Conservation (phyloP, 2,329 filamentous ascomycete species). For the Colletotrichum tofieldiae region DNA sequence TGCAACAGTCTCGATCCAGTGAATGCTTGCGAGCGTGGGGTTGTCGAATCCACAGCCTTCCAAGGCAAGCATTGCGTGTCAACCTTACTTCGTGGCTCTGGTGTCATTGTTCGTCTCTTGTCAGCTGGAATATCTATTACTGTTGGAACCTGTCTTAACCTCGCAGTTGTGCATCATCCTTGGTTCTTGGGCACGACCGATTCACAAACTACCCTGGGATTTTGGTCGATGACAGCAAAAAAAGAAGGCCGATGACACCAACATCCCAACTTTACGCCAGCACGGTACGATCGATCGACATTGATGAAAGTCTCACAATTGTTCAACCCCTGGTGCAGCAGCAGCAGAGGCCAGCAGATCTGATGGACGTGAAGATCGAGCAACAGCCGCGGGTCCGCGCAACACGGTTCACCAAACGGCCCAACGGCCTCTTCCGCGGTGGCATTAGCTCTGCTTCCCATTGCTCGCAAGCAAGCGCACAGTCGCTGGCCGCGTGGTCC, state of each 20-base stretch:
- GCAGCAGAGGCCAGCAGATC: slow-evolving; percentile 17
- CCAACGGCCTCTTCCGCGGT: slow-evolving; percentile 23
- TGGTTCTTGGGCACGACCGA: not conserved
- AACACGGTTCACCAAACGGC: not conserved
- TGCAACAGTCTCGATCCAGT: slow-evolving; percentile 12
- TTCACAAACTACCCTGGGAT: not conserved
- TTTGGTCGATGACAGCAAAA: not conserved
- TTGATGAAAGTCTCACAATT: not conserved
- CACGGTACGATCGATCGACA: not conserved
- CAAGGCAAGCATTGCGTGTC: slow-evolving; percentile 4
- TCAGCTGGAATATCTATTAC: not conserved
- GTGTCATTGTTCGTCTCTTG: not conserved
- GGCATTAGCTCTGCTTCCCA: slow-evolving; percentile 5
- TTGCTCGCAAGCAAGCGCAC: slow-evolving; percentile 17
- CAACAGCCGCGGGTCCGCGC: slow-evolving; percentile 3
- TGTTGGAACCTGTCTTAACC: not conserved
- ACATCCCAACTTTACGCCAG: not conserved
- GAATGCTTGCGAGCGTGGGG: slow-evolving; percentile 19
- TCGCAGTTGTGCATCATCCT: not conserved
- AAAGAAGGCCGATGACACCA: not conserved
- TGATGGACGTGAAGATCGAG: slow-evolving; percentile 10
- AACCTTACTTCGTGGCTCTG: not conserved
- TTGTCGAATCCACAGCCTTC: not conserved
- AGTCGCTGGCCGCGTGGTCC: slow-evolving; percentile 11
- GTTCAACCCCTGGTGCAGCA: not conserved